A percentile compares a stretch with the other conserved stretches of the same genome.
These are phyloP conservation scores for Suhomyces coccinellae DNA, from an alignment of 1,139 yeast species.

Conservation along the genomic window DNA sequence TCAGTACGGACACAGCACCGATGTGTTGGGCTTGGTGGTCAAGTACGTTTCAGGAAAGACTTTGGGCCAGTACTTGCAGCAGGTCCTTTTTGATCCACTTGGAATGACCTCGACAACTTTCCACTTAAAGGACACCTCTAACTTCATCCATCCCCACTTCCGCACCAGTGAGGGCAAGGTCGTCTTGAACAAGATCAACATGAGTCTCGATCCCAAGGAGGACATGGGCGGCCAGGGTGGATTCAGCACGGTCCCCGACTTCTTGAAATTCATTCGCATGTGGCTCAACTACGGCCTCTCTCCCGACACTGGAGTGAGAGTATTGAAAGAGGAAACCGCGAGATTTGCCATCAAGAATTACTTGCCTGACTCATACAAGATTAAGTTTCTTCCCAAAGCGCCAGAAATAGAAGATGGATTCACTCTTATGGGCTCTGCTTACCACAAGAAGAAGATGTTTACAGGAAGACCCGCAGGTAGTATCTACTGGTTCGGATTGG, in stretches of 20 bases:
- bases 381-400: constrained; percentile 14
- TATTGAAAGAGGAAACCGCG: constrained; percentile 35
- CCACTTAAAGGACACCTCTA: constrained; percentile 27
- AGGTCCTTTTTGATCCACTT: constrained; percentile 44
- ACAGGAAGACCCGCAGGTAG: constrained; percentile 45
- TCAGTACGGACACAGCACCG: constrained; percentile 52
- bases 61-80: constrained; percentile 42
- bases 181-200: not conserved
- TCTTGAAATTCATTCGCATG: constrained; percentile 43
- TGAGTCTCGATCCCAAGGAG: constrained; percentile 28
- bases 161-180: constrained; percentile 16
- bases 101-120: constrained; percentile 45
- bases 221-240: constrained; percentile 55
- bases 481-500: constrained; percentile 48
- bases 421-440: constrained; percentile 19
- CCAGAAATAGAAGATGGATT: constrained; percentile 13
- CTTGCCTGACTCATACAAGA: constrained; percentile 29
- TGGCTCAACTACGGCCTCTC: constrained; percentile 48
- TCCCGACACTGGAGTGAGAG: constrained; percentile 36
- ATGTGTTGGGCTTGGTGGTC: constrained; percentile 54
- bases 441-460: constrained; percentile 23
- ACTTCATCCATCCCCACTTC: constrained; percentile 28
- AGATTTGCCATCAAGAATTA: constrained; percentile 36
- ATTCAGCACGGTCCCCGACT: constrained; percentile 45
- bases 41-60: constrained; percentile 43